Conservation (phyloP, 2,329 filamentous ascomycete species). For the Penicillium capsulatum region DNA sequence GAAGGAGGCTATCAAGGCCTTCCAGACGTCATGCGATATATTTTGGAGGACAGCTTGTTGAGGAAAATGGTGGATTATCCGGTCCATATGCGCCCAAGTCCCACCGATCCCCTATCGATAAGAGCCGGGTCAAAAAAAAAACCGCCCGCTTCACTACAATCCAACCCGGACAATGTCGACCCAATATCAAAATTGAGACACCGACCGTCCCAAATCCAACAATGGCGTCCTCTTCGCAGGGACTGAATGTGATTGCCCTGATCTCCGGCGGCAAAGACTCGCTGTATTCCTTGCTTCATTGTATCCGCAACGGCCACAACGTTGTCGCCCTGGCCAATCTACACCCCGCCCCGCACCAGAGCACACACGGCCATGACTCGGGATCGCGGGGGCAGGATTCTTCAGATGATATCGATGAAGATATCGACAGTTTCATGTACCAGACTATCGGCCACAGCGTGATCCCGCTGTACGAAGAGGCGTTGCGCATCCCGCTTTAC, state of each 20-base stretch:
- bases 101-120: no score
- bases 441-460: conserved; percentile 90
- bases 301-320: conserved; percentile 75
- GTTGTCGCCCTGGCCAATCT: conserved; percentile 88
- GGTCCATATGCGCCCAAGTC: no score
- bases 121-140: no score
- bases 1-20: no score
- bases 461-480: conserved; percentile 76
- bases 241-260: conserved; percentile 75
- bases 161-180: no score
- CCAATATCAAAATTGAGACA: neutral
- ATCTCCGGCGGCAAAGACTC: conserved; percentile 98
- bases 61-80: no score
- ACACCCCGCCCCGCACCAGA: conserved; percentile 52
- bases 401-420: conserved; percentile 41
- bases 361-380: neutral
- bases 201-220: no score
- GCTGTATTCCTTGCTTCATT: conserved; percentile 88
- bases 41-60: no score
- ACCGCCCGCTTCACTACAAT: no score
- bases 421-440: conserved; percentile 99
- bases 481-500: conserved; percentile 78
- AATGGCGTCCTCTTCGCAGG: conserved; percentile 2
- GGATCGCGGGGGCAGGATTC: neutral
- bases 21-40: no score